These are phyloP conservation scores for Fusarium guadeloupense DNA, from an alignment of 2,329 filamentous ascomycete genomes.

Conservation along the genomic window DNA sequence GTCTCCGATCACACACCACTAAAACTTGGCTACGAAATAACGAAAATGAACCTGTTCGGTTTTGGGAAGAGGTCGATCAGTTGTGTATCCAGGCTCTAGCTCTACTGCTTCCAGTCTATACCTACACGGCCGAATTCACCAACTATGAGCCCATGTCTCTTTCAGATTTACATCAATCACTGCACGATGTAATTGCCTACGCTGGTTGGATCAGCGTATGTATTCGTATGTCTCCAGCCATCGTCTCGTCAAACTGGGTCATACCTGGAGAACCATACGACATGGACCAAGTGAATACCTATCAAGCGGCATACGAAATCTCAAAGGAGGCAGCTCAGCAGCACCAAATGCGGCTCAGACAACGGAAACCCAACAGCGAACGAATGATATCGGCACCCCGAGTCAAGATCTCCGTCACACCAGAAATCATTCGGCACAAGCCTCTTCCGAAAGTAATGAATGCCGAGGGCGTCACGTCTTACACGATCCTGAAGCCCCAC, in stretches of 20 bases:
- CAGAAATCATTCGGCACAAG: conserved; percentile 39
- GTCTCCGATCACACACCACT: conserved; percentile 41
- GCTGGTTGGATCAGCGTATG: conserved; percentile 46
- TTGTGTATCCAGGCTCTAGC: conserved; percentile 34
- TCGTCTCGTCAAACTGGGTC: conserved; percentile 43
- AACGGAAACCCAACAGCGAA: not conserved
- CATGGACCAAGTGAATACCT: conserved; percentile 35
- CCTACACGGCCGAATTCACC: conserved; percentile 23
- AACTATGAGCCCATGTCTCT: conserved; percentile 9
- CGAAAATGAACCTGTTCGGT: conserved; percentile 36
- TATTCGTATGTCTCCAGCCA: conserved; percentile 37
- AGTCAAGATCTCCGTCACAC: conserved; percentile 47
- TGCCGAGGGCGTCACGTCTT: conserved; percentile 24
- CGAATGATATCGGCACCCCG: conserved; percentile 29
- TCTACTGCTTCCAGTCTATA: conserved; percentile 42
- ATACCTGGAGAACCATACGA: conserved; percentile 43
- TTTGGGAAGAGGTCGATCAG: conserved; percentile 47
- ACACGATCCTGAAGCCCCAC: conserved; percentile 40
- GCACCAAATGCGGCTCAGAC: conserved; percentile 1
- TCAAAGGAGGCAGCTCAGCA: conserved; percentile 19
- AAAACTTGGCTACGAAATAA: conserved; percentile 35
- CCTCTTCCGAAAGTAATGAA: conserved; percentile 7
- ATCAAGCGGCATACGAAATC: conserved; percentile 22
- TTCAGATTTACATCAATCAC: conserved; percentile 32
- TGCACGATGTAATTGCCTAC: conserved; percentile 46